Conservation (phyloP, 106 monocot species). For the Dactylorhiza incarnata region DNA sequence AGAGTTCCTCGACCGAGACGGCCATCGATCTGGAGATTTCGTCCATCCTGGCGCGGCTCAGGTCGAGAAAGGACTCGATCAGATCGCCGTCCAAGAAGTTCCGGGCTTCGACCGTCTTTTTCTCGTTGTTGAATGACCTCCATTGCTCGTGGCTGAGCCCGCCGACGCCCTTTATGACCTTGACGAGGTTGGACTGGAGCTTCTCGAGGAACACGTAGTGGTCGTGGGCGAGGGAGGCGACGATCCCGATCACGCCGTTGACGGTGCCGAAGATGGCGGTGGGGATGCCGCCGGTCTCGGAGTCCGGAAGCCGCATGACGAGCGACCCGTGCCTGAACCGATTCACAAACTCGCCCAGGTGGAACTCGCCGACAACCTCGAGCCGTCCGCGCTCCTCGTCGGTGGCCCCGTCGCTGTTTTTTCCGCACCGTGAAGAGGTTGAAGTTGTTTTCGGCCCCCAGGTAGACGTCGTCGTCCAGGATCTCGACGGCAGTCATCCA, state of each 20-base stretch:
- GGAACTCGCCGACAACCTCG: constrained; percentile 92
- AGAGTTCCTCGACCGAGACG: constrained; percentile 78
- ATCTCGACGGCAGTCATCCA: constrained; percentile 98
- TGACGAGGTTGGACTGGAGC: constrained; percentile 70
- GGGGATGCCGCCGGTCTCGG: constrained; percentile 71
- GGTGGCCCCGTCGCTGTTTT: constrained; percentile 85
- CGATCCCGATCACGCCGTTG: constrained; percentile 87
- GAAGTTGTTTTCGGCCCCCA: constrained; percentile 94
- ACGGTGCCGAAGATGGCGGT: constrained; percentile 92
- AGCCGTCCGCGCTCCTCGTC: constrained; percentile 93
- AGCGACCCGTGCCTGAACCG: constrained; percentile 90
- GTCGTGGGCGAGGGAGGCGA: constrained; percentile 91
- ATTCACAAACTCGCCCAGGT: constrained; percentile 88
- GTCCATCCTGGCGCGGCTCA: constrained; percentile 64
- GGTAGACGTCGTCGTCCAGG: constrained; percentile 85
- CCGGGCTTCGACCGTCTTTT: constrained; percentile 70
- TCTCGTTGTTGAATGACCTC: constrained; percentile 92
- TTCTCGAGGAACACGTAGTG: constrained; percentile 81
- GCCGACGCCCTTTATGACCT: constrained; percentile 91
- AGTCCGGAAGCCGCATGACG: constrained; percentile 96
- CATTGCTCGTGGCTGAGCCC: constrained; percentile 93
- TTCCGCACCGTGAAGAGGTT: constrained; percentile 87
- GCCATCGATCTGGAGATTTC: constrained; percentile 63
- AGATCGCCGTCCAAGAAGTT: constrained; percentile 95
- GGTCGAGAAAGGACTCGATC: constrained; percentile 96